Evolutionary conservation across 805 yeast genomes (phyloP).

Genomic region (Candida parachauliodes): DNA sequence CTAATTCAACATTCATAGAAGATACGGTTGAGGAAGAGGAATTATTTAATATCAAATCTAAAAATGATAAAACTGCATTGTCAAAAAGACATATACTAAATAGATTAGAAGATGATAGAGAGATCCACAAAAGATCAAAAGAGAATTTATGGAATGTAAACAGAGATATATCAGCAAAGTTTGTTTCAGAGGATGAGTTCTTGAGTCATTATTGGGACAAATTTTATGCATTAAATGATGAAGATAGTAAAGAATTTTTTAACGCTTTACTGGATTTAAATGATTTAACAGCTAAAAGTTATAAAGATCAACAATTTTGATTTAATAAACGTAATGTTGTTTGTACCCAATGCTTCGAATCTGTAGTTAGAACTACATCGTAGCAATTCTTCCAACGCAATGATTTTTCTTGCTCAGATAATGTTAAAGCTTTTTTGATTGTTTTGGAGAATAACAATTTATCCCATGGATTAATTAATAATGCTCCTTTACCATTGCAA

Average conservation of each 20-base stretch:
- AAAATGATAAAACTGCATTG: slow-evolving; percentile 14
- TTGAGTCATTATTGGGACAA: slow-evolving; percentile 47
- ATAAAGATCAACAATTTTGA: slow-evolving; percentile 41
- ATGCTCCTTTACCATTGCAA: slow-evolving; percentile 52
- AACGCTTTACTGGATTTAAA: slow-evolving; percentile 53
- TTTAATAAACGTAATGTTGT: slow-evolving; percentile 38
- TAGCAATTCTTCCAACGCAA: slow-evolving; percentile 61
- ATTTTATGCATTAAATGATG: slow-evolving; percentile 42
- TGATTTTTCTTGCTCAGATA: slow-evolving; percentile 56
- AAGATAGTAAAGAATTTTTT: slow-evolving; percentile 40
- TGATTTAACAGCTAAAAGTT: slow-evolving; percentile 50
- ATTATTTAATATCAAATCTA: slow-evolving; percentile 24
- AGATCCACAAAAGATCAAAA: slow-evolving; percentile 79
- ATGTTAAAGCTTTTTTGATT: slow-evolving; percentile 60
- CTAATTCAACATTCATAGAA: slow-evolving; percentile 19
- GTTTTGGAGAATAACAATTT: slow-evolving; percentile 58
- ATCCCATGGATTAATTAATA: slow-evolving; percentile 91
- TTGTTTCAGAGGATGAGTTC: slow-evolving; percentile 36
- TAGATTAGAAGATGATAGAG: slow-evolving; percentile 92
- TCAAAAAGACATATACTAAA: slow-evolving; percentile 56
- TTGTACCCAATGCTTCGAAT: slow-evolving; percentile 72
- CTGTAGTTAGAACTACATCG: slow-evolving; percentile 58
- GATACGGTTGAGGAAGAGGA: slow-evolving; percentile 26
- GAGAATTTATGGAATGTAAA: slow-evolving; percentile 75
- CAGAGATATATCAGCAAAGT: slow-evolving; percentile 31